Conservation (phyloP, 768 basidiomycete species). For the Serpula lacrymans region DNA sequence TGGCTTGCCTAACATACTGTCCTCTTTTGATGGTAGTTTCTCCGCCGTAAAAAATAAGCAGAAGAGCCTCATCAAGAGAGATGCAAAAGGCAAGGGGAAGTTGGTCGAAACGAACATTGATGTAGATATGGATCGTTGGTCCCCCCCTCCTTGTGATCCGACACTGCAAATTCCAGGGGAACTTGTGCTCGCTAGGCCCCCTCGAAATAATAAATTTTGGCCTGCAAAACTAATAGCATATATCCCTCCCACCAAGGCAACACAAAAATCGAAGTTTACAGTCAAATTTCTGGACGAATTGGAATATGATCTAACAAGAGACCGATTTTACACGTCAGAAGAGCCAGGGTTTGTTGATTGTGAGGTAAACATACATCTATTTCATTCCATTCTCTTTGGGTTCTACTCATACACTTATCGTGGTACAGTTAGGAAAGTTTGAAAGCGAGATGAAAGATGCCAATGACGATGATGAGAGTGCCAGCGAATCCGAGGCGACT, state of each 20-base stretch:
- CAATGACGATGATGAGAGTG: slow-evolving; percentile 25
- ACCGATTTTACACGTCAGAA: slow-evolving; percentile 54
- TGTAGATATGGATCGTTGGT: slow-evolving; percentile 23
- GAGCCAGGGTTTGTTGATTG: slow-evolving; percentile 64
- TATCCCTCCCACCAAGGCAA: slow-evolving; percentile 37
- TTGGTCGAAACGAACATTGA: slow-evolving; percentile 11
- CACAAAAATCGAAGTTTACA: slow-evolving; percentile 44
- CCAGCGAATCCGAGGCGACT: slow-evolving; percentile 28
- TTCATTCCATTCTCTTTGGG: background rate
- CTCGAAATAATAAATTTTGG: slow-evolving; percentile 50
- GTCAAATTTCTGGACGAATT: slow-evolving; percentile 59
- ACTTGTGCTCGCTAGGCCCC: slow-evolving; percentile 48
- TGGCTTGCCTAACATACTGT: slow-evolving; percentile 43
- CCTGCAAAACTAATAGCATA: slow-evolving; percentile 60
- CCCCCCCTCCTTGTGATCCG: slow-evolving; percentile 44
- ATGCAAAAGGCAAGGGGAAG: slow-evolving; percentile 26
- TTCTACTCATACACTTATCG: background rate
- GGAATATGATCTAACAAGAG: slow-evolving; percentile 38
- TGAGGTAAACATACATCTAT: slow-evolving; percentile 35
- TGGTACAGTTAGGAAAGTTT: slow-evolving; percentile 51
- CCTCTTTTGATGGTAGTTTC: slow-evolving; percentile 22
- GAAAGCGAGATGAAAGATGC: slow-evolving; percentile 43
- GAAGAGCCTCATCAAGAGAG: slow-evolving; percentile 13
- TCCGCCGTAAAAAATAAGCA: slow-evolving; percentile 12
- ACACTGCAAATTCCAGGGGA: slow-evolving; percentile 65